Conservation (phyloP, 2,329 filamentous ascomycete genomes). For the Lasiodiplodia gonubiensis region DNA sequence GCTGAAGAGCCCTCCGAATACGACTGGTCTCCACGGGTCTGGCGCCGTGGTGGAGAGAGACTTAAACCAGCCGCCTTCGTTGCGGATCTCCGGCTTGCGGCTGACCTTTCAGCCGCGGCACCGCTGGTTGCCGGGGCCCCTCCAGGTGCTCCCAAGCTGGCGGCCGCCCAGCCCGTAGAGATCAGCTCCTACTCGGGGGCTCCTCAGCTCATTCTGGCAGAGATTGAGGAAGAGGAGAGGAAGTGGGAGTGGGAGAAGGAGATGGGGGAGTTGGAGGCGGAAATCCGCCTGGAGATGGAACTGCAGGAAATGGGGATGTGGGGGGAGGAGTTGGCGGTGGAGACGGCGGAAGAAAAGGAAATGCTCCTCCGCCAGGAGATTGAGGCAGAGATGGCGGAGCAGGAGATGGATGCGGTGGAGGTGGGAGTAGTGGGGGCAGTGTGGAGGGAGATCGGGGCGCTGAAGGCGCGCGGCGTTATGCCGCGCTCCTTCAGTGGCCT, state of each 20-base stretch:
- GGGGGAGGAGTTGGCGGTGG: neutral
- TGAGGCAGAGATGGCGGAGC: slow-evolving; percentile 24
- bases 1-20: slow-evolving; percentile 7
- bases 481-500: neutral
- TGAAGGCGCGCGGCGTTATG: slow-evolving; percentile 16
- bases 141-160: slow-evolving; percentile 10
- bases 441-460: slow-evolving; percentile 13
- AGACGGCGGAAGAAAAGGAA: slow-evolving; percentile 10
- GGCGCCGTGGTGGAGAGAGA: slow-evolving; percentile 4
- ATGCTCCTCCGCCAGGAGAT: slow-evolving; percentile 18
- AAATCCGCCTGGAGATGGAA: slow-evolving; percentile 22
- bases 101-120: neutral
- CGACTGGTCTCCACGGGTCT: slow-evolving; percentile 21
- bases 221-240: slow-evolving; percentile 8
- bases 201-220: neutral
- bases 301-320: slow-evolving; percentile 8
- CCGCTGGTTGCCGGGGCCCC: neutral
- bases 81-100: slow-evolving; percentile 6
- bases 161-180: slow-evolving; percentile 6
- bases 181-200: slow-evolving; percentile 7
- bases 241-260: slow-evolving; percentile 11
- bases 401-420: slow-evolving; percentile 19
- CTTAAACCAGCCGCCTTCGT: slow-evolving; percentile 1
- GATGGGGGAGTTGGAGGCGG: slow-evolving; percentile 12
- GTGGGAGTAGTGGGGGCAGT: slow-evolving; percentile 3